A percentile compares a stretch with the other conserved stretches of the same genome.
Conservation (phyloP, 2,329 filamentous ascomycete species). For the Epichloe amarillans region DNA sequence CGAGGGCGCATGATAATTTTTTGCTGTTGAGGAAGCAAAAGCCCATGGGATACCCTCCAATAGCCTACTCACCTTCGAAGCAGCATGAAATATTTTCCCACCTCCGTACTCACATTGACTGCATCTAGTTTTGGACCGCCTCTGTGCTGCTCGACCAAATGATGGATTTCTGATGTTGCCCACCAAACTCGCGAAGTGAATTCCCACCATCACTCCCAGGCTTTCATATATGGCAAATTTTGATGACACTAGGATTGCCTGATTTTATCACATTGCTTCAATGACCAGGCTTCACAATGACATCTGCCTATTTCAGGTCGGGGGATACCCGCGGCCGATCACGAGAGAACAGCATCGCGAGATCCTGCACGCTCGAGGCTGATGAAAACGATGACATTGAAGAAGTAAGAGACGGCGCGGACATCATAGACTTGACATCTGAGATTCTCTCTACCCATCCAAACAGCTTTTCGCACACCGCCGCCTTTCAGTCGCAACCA, state of each 20-base stretch:
- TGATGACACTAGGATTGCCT: neutral
- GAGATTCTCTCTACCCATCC: neutral
- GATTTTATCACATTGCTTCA: neutral
- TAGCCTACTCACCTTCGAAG: neutral
- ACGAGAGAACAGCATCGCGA: neutral
- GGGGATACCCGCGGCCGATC: neutral
- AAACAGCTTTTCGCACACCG: neutral
- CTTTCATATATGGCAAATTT: neutral
- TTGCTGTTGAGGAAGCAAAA: too few relatives aligned
- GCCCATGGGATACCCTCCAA: too few relatives aligned
- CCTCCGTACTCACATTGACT: neutral
- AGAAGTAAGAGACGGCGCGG: neutral
- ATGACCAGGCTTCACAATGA: neutral
- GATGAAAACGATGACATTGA: neutral
- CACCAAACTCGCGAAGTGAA: neutral
- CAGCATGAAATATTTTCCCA: neutral
- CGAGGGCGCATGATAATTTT: too few relatives aligned
- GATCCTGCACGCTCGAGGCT: slow-evolving; percentile 13
- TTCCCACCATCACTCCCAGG: too few relatives aligned
- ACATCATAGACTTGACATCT: neutral
- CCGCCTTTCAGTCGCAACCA: neutral
- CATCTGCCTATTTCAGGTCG: too few relatives aligned
- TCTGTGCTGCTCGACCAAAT: neutral
- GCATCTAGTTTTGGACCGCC: too few relatives aligned
- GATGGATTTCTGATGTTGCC: too few relatives aligned